phyloP scores from a whole-genome alignment of 2,329 filamentous ascomycete genomes.

The Colletotrichum echinochloae region DNA sequence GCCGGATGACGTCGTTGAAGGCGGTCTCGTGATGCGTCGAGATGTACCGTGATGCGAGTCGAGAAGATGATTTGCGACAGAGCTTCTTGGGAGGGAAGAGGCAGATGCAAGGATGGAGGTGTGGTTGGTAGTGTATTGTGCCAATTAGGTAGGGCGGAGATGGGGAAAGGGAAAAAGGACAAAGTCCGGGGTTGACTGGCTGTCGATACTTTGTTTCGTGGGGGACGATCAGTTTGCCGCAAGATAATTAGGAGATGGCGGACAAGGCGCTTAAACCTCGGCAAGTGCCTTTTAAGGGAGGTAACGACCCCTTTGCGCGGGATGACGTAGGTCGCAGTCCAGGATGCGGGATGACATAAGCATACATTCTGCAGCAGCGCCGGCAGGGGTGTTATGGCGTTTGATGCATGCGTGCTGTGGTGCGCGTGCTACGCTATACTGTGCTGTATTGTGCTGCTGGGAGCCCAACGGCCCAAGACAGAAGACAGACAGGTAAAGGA shows the following conservation, averaged over 20 bases:
- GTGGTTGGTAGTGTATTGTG: too few species aligned
- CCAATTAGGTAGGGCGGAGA: too few species aligned
- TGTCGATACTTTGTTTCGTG: too few species aligned
- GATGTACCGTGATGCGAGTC: constrained; percentile 11
- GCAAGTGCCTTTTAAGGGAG: constrained; percentile 18
- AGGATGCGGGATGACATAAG: constrained; percentile 17
- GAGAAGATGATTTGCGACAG: constrained; percentile 18
- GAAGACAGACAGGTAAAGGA: too few species aligned
- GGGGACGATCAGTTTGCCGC: too few species aligned
- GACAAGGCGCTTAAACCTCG: constrained; percentile 17
- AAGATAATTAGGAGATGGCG: too few species aligned
- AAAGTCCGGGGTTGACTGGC: too few species aligned
- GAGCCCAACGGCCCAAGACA: too few species aligned
- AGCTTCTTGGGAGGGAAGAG: background rate
- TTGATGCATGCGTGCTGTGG: too few species aligned
- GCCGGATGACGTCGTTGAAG: constrained; percentile 28
- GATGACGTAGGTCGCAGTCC: constrained; percentile 27
- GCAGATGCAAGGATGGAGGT: background rate
- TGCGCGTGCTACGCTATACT: too few species aligned
- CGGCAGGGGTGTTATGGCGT: background rate
- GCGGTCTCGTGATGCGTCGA: constrained; percentile 11
- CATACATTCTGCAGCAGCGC: background rate
- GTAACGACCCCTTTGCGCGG: background rate
- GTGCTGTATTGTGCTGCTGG: too few species aligned
- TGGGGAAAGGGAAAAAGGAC: too few species aligned